Evolutionary conservation across 2,329 filamentous ascomycete genomes (phyloP).

Genomic region (Curvularia verruculosa): DNA sequence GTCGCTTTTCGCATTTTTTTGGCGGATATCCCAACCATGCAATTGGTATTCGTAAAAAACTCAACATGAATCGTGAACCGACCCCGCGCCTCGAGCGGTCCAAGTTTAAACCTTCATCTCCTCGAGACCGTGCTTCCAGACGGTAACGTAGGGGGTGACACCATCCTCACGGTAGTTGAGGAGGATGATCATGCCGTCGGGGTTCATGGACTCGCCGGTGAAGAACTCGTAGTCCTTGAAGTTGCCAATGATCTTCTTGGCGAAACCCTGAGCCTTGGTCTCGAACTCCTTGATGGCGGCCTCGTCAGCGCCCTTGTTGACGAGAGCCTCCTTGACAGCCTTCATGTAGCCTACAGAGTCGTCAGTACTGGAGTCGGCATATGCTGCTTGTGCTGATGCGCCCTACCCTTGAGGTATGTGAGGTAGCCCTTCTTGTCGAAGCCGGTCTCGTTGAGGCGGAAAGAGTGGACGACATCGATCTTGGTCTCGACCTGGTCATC

Average conservation of each 20-base stretch:
- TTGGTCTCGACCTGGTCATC: constrained; percentile 76
- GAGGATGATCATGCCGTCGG: constrained; percentile 91
- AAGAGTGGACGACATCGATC: constrained; percentile 92
- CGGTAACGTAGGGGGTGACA: constrained; percentile 81
- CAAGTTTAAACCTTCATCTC: constrained; percentile 84
- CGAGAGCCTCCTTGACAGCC: constrained; percentile 79
- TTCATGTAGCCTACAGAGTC: constrained; percentile 79
- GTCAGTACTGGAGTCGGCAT: constrained; percentile 9
- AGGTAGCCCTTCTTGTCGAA: constrained; percentile 92
- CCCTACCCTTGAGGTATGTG: constrained; percentile 79
- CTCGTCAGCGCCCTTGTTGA: constrained; percentile 61
- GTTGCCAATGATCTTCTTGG: constrained; percentile 82
- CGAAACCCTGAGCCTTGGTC: constrained; percentile 72
- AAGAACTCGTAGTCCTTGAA: constrained; percentile 98
- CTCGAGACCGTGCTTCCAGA: constrained; percentile 94
- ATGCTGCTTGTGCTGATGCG: not conserved
- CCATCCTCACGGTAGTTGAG: constrained; percentile 99
- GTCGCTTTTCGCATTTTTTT: constrained; percentile 42
- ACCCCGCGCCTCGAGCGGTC: constrained; percentile 20
- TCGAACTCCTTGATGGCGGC: constrained; percentile 80
- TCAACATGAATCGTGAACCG: constrained; percentile 36
- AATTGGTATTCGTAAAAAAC: constrained; percentile 47
- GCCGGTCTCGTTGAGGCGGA: constrained; percentile 78
- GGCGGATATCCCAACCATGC: constrained; percentile 48
- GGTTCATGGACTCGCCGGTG: constrained; percentile 89